Percentiles rank a stretch among this genome's conserved stretches.
Conservation (phyloP, 192 early-diverging fungal genomes). For the Linderina pennispora region DNA sequence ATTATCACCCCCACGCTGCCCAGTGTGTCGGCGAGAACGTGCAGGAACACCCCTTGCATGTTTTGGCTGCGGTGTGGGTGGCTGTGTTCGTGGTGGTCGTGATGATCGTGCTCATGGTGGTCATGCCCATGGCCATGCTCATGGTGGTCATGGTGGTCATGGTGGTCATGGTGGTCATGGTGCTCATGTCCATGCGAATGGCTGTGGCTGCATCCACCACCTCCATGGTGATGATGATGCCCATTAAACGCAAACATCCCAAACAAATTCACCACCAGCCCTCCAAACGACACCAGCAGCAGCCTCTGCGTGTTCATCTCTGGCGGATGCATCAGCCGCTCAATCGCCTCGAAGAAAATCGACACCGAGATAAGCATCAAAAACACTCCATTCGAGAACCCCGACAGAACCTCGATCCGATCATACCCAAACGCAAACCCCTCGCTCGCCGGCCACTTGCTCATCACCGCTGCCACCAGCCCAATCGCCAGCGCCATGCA, state of each 20-base stretch:
- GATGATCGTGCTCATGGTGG: slow-evolving; percentile 55
- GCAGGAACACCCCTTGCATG: slow-evolving; percentile 91
- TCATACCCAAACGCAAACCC: slow-evolving; percentile 70
- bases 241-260: slow-evolving; percentile 88
- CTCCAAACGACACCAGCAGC: slow-evolving; percentile 82
- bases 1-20: slow-evolving; percentile 95
- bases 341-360: slow-evolving; percentile 88
- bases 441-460: slow-evolving; percentile 83
- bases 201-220: slow-evolving; percentile 54
- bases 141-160: slow-evolving; percentile 51
- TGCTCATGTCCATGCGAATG: slow-evolving; percentile 50
- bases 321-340: slow-evolving; percentile 78
- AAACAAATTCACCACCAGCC: slow-evolving; percentile 87
- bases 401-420: slow-evolving; percentile 86
- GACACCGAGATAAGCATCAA: slow-evolving; percentile 82
- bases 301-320: slow-evolving; percentile 81
- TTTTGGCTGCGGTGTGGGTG: slow-evolving; percentile 67
- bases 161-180: slow-evolving; percentile 22
- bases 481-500: slow-evolving; percentile 85
- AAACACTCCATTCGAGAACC: slow-evolving; percentile 90
- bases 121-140: slow-evolving; percentile 24
- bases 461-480: slow-evolving; percentile 81
- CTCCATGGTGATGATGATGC: slow-evolving; percentile 65
- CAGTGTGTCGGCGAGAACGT: slow-evolving; percentile 90
- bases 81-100: slow-evolving; percentile 55